These are phyloP conservation scores for Yamagishiella unicocca DNA, from an alignment of 139 green algal genomes.

Conservation along the genomic window DNA sequence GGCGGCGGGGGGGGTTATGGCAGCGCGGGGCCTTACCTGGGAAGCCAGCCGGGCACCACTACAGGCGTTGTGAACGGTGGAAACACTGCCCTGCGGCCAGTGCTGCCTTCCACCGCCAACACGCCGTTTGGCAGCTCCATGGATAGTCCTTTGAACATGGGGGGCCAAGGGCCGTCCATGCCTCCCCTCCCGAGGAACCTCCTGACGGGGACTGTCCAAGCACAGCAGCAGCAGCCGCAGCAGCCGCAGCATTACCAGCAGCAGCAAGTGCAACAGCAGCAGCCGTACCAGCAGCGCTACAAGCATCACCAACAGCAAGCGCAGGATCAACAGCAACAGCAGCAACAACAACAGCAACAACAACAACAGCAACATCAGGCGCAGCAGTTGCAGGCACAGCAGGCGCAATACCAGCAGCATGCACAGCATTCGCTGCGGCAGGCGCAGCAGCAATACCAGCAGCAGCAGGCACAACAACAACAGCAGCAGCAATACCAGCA, in stretches of 20 bases:
- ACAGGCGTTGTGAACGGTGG: not conserved
- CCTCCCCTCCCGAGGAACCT: not conserved
- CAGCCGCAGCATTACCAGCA: not conserved
- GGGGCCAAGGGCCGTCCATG: not conserved
- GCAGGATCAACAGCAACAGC: not conserved
- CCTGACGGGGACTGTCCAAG: not conserved
- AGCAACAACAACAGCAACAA: not conserved
- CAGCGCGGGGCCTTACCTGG: too few relatives aligned
- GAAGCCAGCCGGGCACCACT: not conserved
- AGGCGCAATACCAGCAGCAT: slow-evolving; percentile 7
- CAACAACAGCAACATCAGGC: not conserved
- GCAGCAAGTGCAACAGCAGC: not conserved
- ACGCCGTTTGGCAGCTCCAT: not conserved
- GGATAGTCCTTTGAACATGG: not conserved
- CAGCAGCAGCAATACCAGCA: not conserved
- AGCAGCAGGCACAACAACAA: not conserved
- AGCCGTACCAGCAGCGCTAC: not conserved
- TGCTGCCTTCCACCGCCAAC: not conserved
- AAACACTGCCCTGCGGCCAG: not conserved
- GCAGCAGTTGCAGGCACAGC: not conserved
- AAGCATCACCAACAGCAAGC: not conserved
- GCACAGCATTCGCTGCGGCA: too few relatives aligned
- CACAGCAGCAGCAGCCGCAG: not conserved
- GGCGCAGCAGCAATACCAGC: not conserved
- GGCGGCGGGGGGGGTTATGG: not conserved